These are phyloP conservation scores for Cyclotella choctawhatcheeana DNA, from an alignment of 108 stramenopile species.

Conservation along the genomic window DNA sequence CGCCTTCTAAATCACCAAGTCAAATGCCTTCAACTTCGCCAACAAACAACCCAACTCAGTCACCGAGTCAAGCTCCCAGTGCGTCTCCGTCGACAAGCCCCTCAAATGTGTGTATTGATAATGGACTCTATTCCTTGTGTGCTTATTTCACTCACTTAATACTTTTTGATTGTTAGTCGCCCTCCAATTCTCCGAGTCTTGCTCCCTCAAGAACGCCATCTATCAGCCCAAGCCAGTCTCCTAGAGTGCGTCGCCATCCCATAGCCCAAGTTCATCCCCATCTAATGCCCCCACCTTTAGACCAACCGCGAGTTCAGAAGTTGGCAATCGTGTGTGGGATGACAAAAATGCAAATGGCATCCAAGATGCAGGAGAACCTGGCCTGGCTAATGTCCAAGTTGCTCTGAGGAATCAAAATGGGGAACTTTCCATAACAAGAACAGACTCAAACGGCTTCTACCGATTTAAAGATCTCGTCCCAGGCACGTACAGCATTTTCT, in stretches of 20 bases:
- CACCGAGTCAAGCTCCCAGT: not conserved
- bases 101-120: too few species aligned
- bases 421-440: conserved; percentile 1
- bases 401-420: conserved; percentile 5
- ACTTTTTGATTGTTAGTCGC: too few species aligned
- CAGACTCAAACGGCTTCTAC: conserved; percentile 30
- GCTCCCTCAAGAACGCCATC: not conserved
- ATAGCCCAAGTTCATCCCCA: not conserved
- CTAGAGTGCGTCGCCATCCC: too few species aligned
- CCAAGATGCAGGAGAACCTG: conserved; percentile 28
- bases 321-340: conserved; percentile 28
- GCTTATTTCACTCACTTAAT: too few species aligned
- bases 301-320: not conserved
- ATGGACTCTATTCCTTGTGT: too few species aligned
- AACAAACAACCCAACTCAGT: not conserved
- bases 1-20: too few species aligned
- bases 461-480: conserved; percentile 8
- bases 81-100: too few species aligned
- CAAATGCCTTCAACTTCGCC: too few species aligned
- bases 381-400: conserved; percentile 21
- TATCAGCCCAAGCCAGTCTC: not conserved
- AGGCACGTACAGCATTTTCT: conserved; percentile 24
- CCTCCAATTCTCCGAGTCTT: too few species aligned
- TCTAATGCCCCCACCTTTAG: not conserved
- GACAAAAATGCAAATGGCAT: conserved; percentile 36